phyloP scores from a whole-genome alignment of 495 filamentous ascomycete species.

The Aspergillus funiculosus region DNA sequence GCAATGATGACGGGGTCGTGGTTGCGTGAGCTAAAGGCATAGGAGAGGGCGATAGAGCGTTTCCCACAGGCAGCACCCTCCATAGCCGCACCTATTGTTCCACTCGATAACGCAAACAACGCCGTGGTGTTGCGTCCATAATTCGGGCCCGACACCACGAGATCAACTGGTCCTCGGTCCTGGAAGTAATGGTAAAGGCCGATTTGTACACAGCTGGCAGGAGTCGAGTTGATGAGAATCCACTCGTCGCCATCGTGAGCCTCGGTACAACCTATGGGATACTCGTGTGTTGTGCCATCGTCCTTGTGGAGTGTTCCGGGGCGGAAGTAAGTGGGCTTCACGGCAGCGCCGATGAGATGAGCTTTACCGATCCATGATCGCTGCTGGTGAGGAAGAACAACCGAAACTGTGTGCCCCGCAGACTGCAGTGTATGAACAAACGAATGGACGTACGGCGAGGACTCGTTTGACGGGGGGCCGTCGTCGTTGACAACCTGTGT shows the following conservation, averaged over 20 bases:
- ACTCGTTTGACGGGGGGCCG: conserved; percentile 84
- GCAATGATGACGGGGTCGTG: conserved; percentile 75
- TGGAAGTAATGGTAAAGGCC: conserved; percentile 83
- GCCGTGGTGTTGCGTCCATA: conserved; percentile 93
- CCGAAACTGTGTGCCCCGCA: conserved; percentile 76
- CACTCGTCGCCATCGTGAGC: conserved; percentile 71
- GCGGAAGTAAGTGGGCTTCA: conserved; percentile 87
- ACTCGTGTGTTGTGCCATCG: conserved; percentile 60
- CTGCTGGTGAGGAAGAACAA: conserved; percentile 84
- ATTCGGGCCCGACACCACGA: conserved; percentile 88
- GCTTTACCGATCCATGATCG: conserved; percentile 98
- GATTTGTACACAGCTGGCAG: conserved; percentile 83
- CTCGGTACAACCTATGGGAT: conserved; percentile 42
- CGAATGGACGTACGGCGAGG: conserved; percentile 88
- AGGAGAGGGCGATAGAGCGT: conserved; percentile 74
- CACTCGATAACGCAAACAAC: conserved; percentile 81
- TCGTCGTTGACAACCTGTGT: conserved; percentile 84
- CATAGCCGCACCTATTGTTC: conserved; percentile 85
- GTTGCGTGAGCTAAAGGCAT: conserved; percentile 75
- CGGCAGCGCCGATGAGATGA: conserved; percentile 79
- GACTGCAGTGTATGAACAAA: conserved; percentile 71
- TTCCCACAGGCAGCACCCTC: conserved; percentile 82
- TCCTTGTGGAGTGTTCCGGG: conserved; percentile 56
- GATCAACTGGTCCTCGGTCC: conserved; percentile 68
- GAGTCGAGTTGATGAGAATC: conserved; percentile 86